phyloP scores from a whole-genome alignment of 1,139 yeast species.

The Kurtzmaniella quercitrusa region DNA sequence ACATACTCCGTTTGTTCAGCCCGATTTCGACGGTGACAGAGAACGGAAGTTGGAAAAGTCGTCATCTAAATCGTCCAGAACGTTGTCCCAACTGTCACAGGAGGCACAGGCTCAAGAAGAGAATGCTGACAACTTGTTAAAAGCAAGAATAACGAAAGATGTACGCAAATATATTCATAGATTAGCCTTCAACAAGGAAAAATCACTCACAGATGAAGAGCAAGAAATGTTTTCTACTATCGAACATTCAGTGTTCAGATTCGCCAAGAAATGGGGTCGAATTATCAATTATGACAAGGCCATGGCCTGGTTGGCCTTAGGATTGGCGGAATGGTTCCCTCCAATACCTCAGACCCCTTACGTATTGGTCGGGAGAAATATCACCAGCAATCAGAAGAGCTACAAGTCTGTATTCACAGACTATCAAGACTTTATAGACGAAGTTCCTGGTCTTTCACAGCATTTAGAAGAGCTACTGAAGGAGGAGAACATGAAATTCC shows the following conservation, averaged over 20 bases:
- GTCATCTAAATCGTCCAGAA: not conserved
- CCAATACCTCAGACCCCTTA: slow-evolving; percentile 45
- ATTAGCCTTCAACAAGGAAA: slow-evolving; percentile 16
- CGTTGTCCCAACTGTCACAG: not conserved
- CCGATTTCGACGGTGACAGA: slow-evolving; percentile 33
- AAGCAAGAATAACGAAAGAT: slow-evolving; percentile 43
- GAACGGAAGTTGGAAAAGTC: slow-evolving; percentile 6
- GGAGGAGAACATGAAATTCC: slow-evolving; percentile 48
- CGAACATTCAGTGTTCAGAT: slow-evolving; percentile 58
- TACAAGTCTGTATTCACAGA: slow-evolving; percentile 44
- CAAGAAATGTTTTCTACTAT: slow-evolving; percentile 51
- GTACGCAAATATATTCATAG: slow-evolving; percentile 50
- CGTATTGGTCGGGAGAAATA: slow-evolving; percentile 38
- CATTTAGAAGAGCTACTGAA: slow-evolving; percentile 23
- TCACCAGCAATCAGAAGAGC: slow-evolving; percentile 10
- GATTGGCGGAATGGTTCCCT: slow-evolving; percentile 88
- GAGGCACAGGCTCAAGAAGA: slow-evolving; percentile 6
- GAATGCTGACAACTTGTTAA: slow-evolving; percentile 22
- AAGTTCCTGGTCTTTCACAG: slow-evolving; percentile 24
- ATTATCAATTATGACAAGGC: slow-evolving; percentile 77
- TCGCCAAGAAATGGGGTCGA: slow-evolving; percentile 74
- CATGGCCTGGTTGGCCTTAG: slow-evolving; percentile 81
- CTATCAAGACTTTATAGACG: slow-evolving; percentile 43
- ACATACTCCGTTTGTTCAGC: slow-evolving; percentile 62
- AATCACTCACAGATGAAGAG: slow-evolving; percentile 34